A percentile compares a stretch with the other conserved stretches of the same genome.
phyloP scores from a whole-genome alignment of 1,139 yeast genomes.

The Hyphopichia khmerensis region DNA sequence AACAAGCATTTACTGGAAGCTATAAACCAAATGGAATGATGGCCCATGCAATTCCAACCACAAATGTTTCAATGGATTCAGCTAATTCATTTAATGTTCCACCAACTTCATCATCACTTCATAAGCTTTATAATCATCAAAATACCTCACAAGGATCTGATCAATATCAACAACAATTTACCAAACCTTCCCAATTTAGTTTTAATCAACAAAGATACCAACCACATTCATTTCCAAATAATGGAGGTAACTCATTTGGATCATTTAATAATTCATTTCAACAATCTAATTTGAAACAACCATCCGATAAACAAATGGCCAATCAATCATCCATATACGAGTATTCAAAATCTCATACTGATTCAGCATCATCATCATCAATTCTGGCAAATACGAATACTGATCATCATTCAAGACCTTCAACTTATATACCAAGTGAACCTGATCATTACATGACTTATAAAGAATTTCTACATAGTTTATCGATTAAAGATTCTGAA shows the following conservation, averaged over 20 bases:
- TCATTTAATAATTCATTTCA: background rate
- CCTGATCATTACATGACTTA: slow-evolving; percentile 50
- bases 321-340: slow-evolving; percentile 5
- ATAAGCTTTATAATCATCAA: slow-evolving; percentile 1
- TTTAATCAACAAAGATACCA: slow-evolving; percentile 1
- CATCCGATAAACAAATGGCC: slow-evolving; percentile 1
- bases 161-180: background rate
- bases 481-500: slow-evolving; percentile 23
- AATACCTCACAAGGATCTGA: background rate
- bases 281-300: background rate
- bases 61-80: slow-evolving; percentile 41
- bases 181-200: slow-evolving; percentile 1
- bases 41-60: slow-evolving; percentile 47
- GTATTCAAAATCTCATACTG: background rate
- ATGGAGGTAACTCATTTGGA: slow-evolving; percentile 2
- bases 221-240: slow-evolving; percentile 7
- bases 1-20: slow-evolving; percentile 8
- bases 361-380: slow-evolving; percentile 5
- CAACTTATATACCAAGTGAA: slow-evolving; percentile 16
- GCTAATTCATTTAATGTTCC: slow-evolving; percentile 23
- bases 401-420: slow-evolving; percentile 9
- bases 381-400: background rate
- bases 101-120: slow-evolving; percentile 4
- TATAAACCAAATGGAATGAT: slow-evolving; percentile 19
- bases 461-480: slow-evolving; percentile 37